Conservation (phyloP, 2,329 filamentous ascomycete species). For the Cladophialophora immunda region DNA sequence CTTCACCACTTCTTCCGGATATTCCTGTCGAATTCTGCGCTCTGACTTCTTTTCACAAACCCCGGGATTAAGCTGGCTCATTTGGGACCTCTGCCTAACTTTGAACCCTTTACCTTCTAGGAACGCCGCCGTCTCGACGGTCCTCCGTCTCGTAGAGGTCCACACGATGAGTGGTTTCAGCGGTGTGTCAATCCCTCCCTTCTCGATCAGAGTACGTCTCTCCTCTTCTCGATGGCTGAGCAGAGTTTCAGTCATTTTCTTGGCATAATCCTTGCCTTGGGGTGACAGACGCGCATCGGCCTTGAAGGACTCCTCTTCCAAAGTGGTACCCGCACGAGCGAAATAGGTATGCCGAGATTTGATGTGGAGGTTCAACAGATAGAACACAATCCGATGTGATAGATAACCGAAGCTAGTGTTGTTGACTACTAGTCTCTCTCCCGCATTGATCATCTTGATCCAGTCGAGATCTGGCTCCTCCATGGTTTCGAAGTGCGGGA, state of each 20-base stretch:
- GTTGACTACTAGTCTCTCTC: constrained; percentile 91
- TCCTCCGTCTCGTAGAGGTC: constrained; percentile 91
- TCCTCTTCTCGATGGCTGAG: constrained; percentile 85
- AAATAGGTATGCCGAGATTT: constrained; percentile 65
- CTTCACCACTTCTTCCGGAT: constrained; percentile 89
- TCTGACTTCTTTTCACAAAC: constrained; percentile 95
- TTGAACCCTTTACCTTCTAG: constrained; percentile 83
- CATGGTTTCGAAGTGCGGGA: constrained; percentile 97
- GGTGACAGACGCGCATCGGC: constrained; percentile 84
- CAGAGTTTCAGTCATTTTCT: constrained; percentile 85
- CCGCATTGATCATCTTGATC: constrained; percentile 99
- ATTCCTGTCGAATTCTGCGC: constrained; percentile 77
- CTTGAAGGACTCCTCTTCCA: constrained; percentile 91
- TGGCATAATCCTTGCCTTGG: constrained; percentile 80
- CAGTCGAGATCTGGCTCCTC: constrained; percentile 92
- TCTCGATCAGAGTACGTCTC: constrained; percentile 71
- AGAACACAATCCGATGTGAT: constrained; percentile 97
- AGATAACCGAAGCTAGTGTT: constrained; percentile 97
- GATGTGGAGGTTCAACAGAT: constrained; percentile 96
- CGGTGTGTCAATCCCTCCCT: constrained; percentile 72
- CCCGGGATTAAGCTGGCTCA: constrained; percentile 96
- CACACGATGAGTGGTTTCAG: constrained; percentile 87
- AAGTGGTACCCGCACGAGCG: constrained; percentile 75
- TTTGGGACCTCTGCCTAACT: constrained; percentile 89
- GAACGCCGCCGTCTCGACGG: constrained; percentile 86